Percentiles rank a stretch among this genome's conserved stretches.
phyloP scores from a whole-genome alignment of 1,139 yeast genomes.

The Sugiyamaella paludigena region DNA sequence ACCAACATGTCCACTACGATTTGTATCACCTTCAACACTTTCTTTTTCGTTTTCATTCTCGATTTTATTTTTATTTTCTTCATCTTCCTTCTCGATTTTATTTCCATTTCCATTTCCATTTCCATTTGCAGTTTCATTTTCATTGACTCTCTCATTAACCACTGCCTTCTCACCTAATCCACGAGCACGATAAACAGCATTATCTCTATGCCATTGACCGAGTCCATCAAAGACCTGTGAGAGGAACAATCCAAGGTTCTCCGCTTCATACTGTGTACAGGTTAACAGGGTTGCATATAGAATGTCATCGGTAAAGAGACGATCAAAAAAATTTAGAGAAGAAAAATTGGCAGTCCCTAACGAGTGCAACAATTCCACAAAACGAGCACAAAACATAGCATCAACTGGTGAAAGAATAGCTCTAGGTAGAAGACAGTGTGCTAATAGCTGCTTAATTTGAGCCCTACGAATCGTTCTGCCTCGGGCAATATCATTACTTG shows the following conservation, averaged over 20 bases:
- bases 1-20: conserved; percentile 7
- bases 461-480: conserved; percentile 31
- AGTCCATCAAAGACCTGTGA: conserved; percentile 53
- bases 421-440: conserved; percentile 72
- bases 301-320: conserved; percentile 50
- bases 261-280: conserved; percentile 74
- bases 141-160: conserved; percentile 2
- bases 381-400: conserved; percentile 68
- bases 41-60: conserved; percentile 3
- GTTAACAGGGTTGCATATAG: conserved; percentile 64
- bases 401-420: conserved; percentile 79
- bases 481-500: conserved; percentile 2
- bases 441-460: conserved; percentile 47
- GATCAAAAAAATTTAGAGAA: conserved; percentile 46
- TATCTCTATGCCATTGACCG: conserved; percentile 43
- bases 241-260: conserved; percentile 75
- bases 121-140: not conserved
- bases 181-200: conserved; percentile 31
- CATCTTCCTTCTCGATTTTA: not conserved
- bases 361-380: conserved; percentile 52
- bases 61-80: not conserved
- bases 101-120: conserved; percentile 2
- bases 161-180: conserved; percentile 32
- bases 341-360: conserved; percentile 47
- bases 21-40: not conserved